Base-by-base conservation (phyloP, 2,329 filamentous ascomycete genomes). In the Stachybotrys elegans region DNA sequence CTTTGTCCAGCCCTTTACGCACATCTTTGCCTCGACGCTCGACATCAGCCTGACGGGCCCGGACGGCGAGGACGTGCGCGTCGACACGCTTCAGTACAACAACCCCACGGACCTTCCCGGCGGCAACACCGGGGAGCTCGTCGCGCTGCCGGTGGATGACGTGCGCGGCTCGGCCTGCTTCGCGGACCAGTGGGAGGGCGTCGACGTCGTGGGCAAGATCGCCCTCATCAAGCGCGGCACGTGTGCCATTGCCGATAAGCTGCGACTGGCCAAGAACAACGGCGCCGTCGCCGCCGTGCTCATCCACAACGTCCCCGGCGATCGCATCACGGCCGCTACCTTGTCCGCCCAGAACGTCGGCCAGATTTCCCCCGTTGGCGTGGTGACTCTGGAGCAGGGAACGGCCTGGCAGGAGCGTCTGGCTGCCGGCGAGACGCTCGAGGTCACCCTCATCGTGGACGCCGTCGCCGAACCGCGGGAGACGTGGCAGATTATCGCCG, bases 291-390 rank as follows among this genome's bases (percentile, higher is more conserved):
- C 61, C 31, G 69, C 74, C 1, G 60, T 86, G 22, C 69, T 86
- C 41, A 83, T 81, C 59, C 79, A 86, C 69, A 81, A 84, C 49
- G 68, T 63, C 3, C 63, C 71, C 0, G 79, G 76, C 1, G 49
- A 56, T 8, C 41, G 48, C 14, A 57, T 67, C 4, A 59, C n/a
- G 14, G 19, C 19, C 14, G 31, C 31, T 7, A 34, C 31, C n/a
- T 17, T 34, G n/a, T 14, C 73, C 16, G 65, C 65, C 1, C 61
- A 63, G 51, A 68, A 65, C 53, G 49, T 61, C 23, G 58, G 59
- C 8, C 51, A 57, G 17, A 53, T 69, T 5, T 56, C 63, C 11
- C 64, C 69, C 12, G 61, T 66, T 4, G 67, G 58, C 7, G 58
- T 67, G 1, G 60, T 70, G 27, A 51, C 58, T 7, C 52, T 57